Conservation (phyloP, 257 asterid species). For the Gentiana straminea region DNA sequence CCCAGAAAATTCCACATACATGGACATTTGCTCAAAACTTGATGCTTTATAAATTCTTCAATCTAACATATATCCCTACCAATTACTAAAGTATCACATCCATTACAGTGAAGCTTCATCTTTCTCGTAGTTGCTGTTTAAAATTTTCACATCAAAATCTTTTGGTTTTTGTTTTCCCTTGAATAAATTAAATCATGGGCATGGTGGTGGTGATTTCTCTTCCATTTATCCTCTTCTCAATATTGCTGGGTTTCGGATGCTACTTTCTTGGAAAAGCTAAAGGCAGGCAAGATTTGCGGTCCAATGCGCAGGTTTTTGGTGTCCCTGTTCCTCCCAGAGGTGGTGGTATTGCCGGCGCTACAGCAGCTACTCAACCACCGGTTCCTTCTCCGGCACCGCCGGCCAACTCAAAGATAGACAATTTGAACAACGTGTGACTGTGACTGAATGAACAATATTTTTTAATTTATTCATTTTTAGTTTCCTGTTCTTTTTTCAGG, state of each 20-base stretch:
- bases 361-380: constrained; percentile 11
- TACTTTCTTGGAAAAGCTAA: constrained; percentile 66
- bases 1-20: too few species aligned
- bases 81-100: too few species aligned
- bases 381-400: constrained; percentile 17
- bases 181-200: constrained; percentile 32
- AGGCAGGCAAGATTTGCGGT: constrained; percentile 59
- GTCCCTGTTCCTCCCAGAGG: constrained; percentile 74
- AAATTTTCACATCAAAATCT: too few species aligned
- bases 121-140: too few species aligned
- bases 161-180: neutral
- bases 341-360: constrained; percentile 11
- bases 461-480: too few species aligned
- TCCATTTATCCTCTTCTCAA: constrained; percentile 62
- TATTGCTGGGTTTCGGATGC: constrained; percentile 76
- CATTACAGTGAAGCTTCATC: too few species aligned
- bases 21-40: too few species aligned
- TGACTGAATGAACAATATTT: too few species aligned
- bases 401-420: neutral
- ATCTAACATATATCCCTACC: too few species aligned
- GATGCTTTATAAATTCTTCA: too few species aligned
- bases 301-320: constrained; percentile 64
- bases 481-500: too few species aligned
- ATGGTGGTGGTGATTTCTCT: constrained; percentile 76
- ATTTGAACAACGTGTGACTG: constrained; percentile 10